A percentile compares a stretch with the other conserved stretches of the same genome.
Evolutionary conservation across 257 asterid species (phyloP).

Genomic region (Forsythia suspensa): DNA sequence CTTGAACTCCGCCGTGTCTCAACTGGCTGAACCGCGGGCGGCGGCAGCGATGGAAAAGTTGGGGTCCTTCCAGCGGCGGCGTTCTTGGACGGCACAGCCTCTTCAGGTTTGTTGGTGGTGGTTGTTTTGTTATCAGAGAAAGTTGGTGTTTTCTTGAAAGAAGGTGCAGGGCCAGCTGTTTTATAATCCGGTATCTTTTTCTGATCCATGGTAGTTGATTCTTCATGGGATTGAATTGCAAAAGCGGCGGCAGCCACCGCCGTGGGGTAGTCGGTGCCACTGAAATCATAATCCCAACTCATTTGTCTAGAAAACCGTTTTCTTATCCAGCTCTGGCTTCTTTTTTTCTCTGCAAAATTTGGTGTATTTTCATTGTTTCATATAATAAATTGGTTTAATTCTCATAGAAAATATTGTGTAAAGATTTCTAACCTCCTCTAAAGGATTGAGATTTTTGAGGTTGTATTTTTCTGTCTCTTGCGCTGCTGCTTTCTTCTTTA

Average conservation of each 20-base stretch:
- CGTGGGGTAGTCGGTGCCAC: conserved; percentile 26
- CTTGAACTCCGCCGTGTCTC: conserved; percentile 10
- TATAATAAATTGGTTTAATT: neutral
- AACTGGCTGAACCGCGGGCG: conserved; percentile 28
- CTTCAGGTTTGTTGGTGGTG: conserved; percentile 19
- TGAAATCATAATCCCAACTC: conserved; percentile 30
- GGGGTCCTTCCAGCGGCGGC: conserved; percentile 28
- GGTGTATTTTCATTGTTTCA: neutral
- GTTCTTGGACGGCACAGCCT: conserved; percentile 5
- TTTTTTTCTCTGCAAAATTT: conserved; percentile 33
- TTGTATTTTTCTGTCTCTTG: conserved; percentile 23
- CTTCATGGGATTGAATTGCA: conserved; percentile 41
- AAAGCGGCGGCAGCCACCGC: conserved; percentile 54
- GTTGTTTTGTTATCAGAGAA: conserved; percentile 21
- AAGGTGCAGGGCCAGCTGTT: conserved; percentile 14
- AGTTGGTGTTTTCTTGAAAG: conserved; percentile 31
- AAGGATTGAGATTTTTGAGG: conserved; percentile 33
- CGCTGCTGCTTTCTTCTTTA: conserved; percentile 25
- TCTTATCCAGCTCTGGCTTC: conserved; percentile 35
- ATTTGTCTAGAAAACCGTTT: conserved; percentile 37
- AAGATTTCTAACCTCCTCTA: conserved; percentile 26
- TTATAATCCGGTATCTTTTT: conserved; percentile 2
- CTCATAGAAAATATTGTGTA: neutral
- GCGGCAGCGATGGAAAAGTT: conserved; percentile 5
- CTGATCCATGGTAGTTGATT: conserved; percentile 15